A percentile compares a stretch with the other conserved stretches of the same genome.
phyloP scores from a whole-genome alignment of 345 rosid species.

The Jatropha curcas region DNA sequence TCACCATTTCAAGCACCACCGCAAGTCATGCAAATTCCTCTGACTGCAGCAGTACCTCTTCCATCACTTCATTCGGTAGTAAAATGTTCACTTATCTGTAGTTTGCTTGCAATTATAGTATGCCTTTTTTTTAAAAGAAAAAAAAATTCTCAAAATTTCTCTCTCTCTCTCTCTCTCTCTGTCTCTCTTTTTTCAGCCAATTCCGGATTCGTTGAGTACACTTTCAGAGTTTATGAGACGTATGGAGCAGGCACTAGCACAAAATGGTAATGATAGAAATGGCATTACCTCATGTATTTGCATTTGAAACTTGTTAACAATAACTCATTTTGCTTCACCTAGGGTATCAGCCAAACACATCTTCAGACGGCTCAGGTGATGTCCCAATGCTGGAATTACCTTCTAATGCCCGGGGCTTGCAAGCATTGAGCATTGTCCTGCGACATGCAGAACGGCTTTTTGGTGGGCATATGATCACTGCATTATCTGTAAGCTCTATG shows the following conservation, averaged over 20 bases:
- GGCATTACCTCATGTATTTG: constrained; percentile 3
- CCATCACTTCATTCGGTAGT: constrained; percentile 68
- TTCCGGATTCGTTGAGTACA: constrained; percentile 79
- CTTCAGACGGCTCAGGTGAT: constrained; percentile 39
- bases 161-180: not conserved
- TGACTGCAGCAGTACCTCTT: constrained; percentile 51
- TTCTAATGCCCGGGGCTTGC: constrained; percentile 47
- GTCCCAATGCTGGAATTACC: constrained; percentile 51
- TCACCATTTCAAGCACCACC: constrained; percentile 54
- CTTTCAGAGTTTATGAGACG: constrained; percentile 66
- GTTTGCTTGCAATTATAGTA: not conserved
- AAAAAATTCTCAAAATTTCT: too few relatives aligned
- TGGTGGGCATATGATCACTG: constrained; percentile 47
- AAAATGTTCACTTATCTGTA: not conserved
- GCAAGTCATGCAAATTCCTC: constrained; percentile 67
- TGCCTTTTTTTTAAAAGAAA: not conserved
- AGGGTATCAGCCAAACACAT: constrained; percentile 55
- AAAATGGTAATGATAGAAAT: constrained; percentile 50
- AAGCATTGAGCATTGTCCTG: constrained; percentile 61
- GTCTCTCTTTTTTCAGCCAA: constrained; percentile 55
- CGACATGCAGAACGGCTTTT: constrained; percentile 67
- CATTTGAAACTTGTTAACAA: constrained; percentile 10
- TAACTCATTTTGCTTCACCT: constrained; percentile 33
- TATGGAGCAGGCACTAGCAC: constrained; percentile 71
- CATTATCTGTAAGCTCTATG: constrained; percentile 60